Conservation (phyloP, 2,329 filamentous ascomycete species). For the Colletotrichum phormii region DNA sequence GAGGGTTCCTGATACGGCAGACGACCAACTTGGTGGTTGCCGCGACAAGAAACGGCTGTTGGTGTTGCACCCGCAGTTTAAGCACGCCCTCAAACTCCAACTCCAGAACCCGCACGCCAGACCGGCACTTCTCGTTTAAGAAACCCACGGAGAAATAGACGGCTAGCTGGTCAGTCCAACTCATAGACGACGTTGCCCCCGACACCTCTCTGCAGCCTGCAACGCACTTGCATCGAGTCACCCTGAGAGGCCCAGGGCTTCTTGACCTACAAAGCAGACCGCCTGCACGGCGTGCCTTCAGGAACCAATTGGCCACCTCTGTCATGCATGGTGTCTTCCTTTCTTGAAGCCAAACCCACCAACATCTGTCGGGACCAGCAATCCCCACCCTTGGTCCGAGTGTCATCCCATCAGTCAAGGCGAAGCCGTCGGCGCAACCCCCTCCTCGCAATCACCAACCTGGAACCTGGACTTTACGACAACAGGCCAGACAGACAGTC, state of each 20-base stretch:
- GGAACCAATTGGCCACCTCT: constrained; percentile 53
- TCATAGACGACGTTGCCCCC: constrained; percentile 39
- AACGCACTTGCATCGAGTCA: constrained; percentile 43
- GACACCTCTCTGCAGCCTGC: constrained; percentile 39
- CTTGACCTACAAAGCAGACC: constrained; percentile 48
- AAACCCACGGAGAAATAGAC: constrained; percentile 41
- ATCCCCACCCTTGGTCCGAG: constrained; percentile 45
- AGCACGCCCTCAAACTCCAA: constrained; percentile 7
- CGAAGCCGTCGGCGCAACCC: constrained; percentile 30
- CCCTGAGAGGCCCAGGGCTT: constrained; percentile 44
- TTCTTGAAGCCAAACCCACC: constrained; percentile 53
- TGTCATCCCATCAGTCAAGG: constrained; percentile 31
- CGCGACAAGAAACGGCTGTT: constrained; percentile 16
- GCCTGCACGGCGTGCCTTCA: constrained; percentile 47
- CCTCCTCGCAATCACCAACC: constrained; percentile 29
- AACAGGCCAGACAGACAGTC: constrained; percentile 10
- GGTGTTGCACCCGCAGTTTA: constrained; percentile 22
- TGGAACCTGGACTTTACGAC: constrained; percentile 26
- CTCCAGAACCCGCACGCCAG: constrained; percentile 22
- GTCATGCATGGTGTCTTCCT: constrained; percentile 62
- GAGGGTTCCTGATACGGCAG: constrained; percentile 20
- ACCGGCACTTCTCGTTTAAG: constrained; percentile 31
- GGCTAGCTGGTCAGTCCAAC: constrained; percentile 8
- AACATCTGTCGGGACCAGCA: constrained; percentile 44
- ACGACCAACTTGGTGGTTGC: constrained; percentile 27